Conservation (phyloP, 441 rosid genomes). For the Mallotus repandus region DNA sequence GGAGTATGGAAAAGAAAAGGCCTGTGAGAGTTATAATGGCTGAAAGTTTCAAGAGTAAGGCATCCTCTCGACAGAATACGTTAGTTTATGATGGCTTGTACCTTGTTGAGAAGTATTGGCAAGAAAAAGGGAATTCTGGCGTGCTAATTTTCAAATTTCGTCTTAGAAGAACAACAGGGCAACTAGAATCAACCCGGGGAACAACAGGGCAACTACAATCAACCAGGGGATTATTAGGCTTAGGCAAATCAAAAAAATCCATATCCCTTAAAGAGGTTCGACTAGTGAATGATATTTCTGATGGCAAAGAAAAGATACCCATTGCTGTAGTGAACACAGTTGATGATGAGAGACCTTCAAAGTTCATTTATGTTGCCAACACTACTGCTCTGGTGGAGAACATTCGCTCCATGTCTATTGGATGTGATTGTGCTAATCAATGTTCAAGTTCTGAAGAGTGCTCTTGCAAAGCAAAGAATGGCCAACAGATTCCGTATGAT, state of each 20-base stretch:
- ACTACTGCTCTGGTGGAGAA: conserved; percentile 23
- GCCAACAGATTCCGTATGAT: conserved; percentile 62
- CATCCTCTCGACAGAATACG: conserved; percentile 38
- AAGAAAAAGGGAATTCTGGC: conserved; percentile 51
- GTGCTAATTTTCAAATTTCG: conserved; percentile 54
- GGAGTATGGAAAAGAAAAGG: conserved; percentile 25
- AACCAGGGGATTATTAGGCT: conserved; percentile 40
- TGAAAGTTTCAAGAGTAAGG: neutral
- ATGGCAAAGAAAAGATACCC: conserved; percentile 59
- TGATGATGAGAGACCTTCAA: conserved; percentile 57
- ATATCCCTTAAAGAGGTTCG: conserved; percentile 32
- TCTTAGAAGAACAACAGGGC: conserved; percentile 54
- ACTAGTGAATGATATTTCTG: conserved; percentile 52
- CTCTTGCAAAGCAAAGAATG: conserved; percentile 53
- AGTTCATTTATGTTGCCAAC: conserved; percentile 43
- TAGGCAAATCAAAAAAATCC: conserved; percentile 18
- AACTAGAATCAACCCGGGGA: conserved; percentile 57
- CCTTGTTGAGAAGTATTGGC: conserved; percentile 45
- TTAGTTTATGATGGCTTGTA: conserved; percentile 52
- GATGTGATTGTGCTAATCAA: conserved; percentile 48
- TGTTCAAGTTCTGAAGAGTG: conserved; percentile 51
- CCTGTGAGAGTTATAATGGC: conserved; percentile 34
- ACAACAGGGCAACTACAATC: too few relatives aligned
- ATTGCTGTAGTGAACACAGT: conserved; percentile 53
- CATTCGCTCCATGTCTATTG: conserved; percentile 30